Evolutionary conservation across 257 asterid species (phyloP).

Genomic region (Capsicum rhomboideum): DNA sequence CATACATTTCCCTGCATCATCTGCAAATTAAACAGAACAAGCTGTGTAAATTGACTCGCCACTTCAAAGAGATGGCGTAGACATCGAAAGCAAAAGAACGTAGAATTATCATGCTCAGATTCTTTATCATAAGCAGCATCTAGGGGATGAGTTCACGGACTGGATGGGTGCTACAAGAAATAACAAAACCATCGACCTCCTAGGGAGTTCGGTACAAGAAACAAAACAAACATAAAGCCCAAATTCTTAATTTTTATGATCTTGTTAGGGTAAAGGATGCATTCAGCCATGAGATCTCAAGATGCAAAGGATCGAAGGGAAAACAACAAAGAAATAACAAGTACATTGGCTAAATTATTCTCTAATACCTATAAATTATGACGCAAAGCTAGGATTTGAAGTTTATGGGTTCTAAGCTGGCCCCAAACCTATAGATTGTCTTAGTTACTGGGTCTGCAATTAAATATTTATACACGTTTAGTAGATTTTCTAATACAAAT

Average conservation of each 20-base stretch:
- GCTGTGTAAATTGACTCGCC: neutral
- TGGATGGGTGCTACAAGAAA: neutral
- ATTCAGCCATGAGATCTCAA: neutral
- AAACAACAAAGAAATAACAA: neutral
- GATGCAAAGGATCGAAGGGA: neutral
- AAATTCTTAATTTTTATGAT: neutral
- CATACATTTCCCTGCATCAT: constrained; percentile 45
- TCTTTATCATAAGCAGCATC: neutral
- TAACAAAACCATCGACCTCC: neutral
- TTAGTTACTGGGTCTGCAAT: too few species aligned
- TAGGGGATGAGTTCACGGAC: neutral
- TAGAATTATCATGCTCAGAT: too few species aligned
- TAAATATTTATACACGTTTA: too few species aligned
- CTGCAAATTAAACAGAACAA: constrained; percentile 13
- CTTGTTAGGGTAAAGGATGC: neutral
- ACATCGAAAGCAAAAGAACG: neutral
- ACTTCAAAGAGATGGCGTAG: neutral
- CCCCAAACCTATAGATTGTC: too few species aligned
- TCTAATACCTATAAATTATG: too few species aligned
- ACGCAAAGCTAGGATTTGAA: too few species aligned
- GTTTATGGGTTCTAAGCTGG: too few species aligned
- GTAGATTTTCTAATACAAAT: too few species aligned
- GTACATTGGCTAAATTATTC: neutral
- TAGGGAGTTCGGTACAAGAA: neutral
- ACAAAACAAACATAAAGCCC: neutral